Base-by-base conservation (phyloP, 495 filamentous ascomycete genomes). In the Penicillium atrosanguineum region DNA sequence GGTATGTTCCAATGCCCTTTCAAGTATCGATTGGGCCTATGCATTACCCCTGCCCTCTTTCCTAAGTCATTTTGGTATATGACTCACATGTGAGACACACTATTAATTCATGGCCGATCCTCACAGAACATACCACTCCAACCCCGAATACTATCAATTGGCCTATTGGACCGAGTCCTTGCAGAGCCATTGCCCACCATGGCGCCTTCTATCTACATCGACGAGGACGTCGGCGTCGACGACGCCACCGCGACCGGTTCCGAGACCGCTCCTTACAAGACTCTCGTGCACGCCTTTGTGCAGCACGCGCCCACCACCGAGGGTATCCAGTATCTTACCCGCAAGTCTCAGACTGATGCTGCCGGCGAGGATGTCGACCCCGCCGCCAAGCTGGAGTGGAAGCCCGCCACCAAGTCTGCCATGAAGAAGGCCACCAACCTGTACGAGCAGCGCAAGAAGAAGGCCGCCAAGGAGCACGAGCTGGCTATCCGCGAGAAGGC, bases 361-460 rank as follows among this genome's bases (percentile, higher is more conserved):
- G 66, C 84, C n/a, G 79, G 74, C 19, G 80, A 84, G 60, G 79
- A 82, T 68, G 71, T 67, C 15, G 72, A 74, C 43, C 69, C 71
- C 9, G 71, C 71, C 7, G 68, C 72, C 31, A 75, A 77, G 46
- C 58, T 80, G 55, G 81, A 86, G 57, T 96, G 87, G 87, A 90
- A 92, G 69, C 83, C 87, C 48, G 86, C 87, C 7, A 85, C 89
- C 41, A 93, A 92, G 76, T 85, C 83, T 41, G 89, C 89, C 20
- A 60, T 89, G 64, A 95, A 94, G 79, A 94, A 95, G 74, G 85
- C 85, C 21, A 79, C 80, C 69, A 86, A 83, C 68, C 81, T 83
- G 46, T 83, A 81, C 47, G 87, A 91, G 53, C 77, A 78, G 55
- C 79, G 87, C 68, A 87, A 88, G 77, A 89, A 86, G 80, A 91